phyloP scores from a whole-genome alignment of 2,329 filamentous ascomycete species.

The Penicillium sp. region DNA sequence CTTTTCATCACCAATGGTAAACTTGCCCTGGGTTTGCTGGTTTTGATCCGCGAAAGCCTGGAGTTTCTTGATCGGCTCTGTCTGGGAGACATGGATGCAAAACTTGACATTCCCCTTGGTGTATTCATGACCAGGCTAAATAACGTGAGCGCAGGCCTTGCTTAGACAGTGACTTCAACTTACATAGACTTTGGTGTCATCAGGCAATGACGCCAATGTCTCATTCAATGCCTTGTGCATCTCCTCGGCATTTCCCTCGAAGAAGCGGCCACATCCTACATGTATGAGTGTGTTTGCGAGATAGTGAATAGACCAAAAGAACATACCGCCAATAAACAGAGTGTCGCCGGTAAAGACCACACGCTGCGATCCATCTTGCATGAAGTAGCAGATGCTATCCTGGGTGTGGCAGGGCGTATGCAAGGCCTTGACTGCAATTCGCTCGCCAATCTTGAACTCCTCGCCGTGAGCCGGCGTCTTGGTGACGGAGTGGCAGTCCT shows the following conservation, averaged over 20 bases:
- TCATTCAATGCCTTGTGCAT: conserved; percentile 93
- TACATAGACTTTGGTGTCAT: conserved; percentile 88
- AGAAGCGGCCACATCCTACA: conserved; percentile 86
- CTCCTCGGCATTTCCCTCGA: conserved; percentile 80
- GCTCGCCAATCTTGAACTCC: conserved; percentile 71
- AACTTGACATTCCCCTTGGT: conserved; percentile 97
- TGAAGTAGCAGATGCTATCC: conserved; percentile 93
- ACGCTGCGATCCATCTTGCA: conserved; percentile 67
- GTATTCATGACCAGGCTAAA: conserved; percentile 88
- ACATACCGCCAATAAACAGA: conserved; percentile 78
- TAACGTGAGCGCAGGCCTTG: conserved; percentile 4
- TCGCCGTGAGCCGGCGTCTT: conserved; percentile 68
- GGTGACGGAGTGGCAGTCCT: conserved; percentile 74
- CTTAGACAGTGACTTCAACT: conserved; percentile 30
- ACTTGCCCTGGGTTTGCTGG: conserved; percentile 85
- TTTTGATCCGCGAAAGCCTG: conserved; percentile 71
- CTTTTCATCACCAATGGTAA: conserved; percentile 97
- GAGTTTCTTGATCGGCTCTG: conserved; percentile 69
- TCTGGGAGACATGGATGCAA: conserved; percentile 66
- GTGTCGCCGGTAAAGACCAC: conserved; percentile 96
- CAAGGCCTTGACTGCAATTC: conserved; percentile 76
- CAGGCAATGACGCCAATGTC: conserved; percentile 70
- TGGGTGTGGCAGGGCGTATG: conserved; percentile 97
- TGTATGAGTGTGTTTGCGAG: background rate
- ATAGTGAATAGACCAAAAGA: background rate